Evolutionary conservation across 129 eudicot genomes (phyloP).

Genomic region (Tagetes patula): DNA sequence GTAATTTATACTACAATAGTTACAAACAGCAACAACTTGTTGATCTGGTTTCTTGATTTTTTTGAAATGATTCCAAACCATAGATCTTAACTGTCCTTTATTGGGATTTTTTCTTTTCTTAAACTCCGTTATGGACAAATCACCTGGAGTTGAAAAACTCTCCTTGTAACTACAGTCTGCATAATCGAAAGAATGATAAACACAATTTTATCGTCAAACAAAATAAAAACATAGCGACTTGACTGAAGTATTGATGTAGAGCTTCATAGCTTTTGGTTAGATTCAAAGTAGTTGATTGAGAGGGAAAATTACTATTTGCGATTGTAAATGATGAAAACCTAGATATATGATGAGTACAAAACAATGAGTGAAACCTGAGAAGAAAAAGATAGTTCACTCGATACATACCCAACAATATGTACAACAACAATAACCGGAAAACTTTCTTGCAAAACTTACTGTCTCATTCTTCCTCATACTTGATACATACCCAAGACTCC

Average conservation of each 20-base stretch:
- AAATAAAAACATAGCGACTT: neutral
- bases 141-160: constrained; percentile 18
- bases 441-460: no score
- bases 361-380: no score
- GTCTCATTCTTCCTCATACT: no score
- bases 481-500: no score
- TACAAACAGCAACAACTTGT: constrained; percentile 24
- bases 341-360: no score
- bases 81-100: constrained; percentile 2
- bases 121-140: neutral
- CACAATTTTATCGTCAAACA: neutral
- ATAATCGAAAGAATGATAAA: neutral
- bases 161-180: constrained; percentile 22
- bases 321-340: neutral
- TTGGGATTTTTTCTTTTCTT: constrained; percentile 11
- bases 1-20: constrained; percentile 22
- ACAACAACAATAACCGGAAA: no score
- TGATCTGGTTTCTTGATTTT: constrained; percentile 1
- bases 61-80: constrained; percentile 29
- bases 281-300: neutral
- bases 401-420: no score
- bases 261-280: constrained; percentile 1
- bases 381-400: no score
- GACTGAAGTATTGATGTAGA: neutral
- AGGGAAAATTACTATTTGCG: neutral